These are phyloP conservation scores for Durio zibethinus DNA, from an alignment of 345 rosid genomes.

Conservation along the genomic window DNA sequence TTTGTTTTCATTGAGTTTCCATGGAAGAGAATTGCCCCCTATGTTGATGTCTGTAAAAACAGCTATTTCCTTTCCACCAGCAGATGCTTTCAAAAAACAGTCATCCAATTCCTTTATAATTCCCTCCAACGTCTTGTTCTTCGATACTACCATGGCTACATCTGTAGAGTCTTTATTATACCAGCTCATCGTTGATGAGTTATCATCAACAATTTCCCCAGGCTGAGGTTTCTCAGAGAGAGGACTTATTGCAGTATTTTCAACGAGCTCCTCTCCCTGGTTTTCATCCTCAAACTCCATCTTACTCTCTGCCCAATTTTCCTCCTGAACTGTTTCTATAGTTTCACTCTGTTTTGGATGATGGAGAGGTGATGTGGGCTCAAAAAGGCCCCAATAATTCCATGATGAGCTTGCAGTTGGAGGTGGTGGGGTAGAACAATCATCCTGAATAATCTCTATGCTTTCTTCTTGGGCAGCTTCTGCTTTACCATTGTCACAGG, in stretches of 20 bases:
- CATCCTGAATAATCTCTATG: slow-evolving; percentile 36
- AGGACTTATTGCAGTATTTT: slow-evolving; percentile 23
- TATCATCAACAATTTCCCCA: slow-evolving; percentile 44
- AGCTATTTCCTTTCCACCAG: slow-evolving; percentile 65
- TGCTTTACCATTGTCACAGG: slow-evolving; percentile 21
- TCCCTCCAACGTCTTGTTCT: slow-evolving; percentile 59
- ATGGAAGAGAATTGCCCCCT: slow-evolving; percentile 45
- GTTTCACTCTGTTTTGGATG: slow-evolving; percentile 29
- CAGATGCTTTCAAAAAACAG: slow-evolving; percentile 81
- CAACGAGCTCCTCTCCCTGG: slow-evolving; percentile 35
- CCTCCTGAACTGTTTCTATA: slow-evolving; percentile 48
- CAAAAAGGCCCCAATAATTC: slow-evolving; percentile 53
- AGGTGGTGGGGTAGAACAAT: slow-evolving; percentile 36
- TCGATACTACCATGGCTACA: slow-evolving; percentile 36
- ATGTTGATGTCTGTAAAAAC: slow-evolving; percentile 60
- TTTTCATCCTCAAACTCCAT: slow-evolving; percentile 68
- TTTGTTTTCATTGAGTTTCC: slow-evolving; percentile 52
- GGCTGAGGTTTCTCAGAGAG: slow-evolving; percentile 35
- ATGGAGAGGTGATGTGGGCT: slow-evolving; percentile 22
- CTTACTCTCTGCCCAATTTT: slow-evolving; percentile 66
- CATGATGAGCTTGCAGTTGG: slow-evolving; percentile 40
- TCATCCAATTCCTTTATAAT: slow-evolving; percentile 81
- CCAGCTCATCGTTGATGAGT: slow-evolving; percentile 55
- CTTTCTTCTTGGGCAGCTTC: slow-evolving; percentile 40
- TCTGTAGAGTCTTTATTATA: slow-evolving; percentile 43